Percentiles rank a stretch among this genome's conserved stretches.
These are phyloP conservation scores for Rhizopus arrhizus DNA, from an alignment of 371 early-diverging fungal species.

Conservation along the genomic window DNA sequence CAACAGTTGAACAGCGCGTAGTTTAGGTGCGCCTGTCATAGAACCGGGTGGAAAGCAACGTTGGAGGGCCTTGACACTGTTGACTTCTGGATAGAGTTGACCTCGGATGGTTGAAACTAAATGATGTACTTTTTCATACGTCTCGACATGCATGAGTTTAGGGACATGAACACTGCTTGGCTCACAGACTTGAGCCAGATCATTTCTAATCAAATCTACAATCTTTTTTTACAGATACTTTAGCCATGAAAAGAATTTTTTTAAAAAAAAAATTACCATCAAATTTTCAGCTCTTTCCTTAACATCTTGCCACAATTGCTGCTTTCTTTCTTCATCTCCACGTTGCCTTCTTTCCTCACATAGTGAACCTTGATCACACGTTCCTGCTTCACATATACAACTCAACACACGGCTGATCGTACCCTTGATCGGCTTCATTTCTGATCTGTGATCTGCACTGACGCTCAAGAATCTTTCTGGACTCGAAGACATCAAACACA, in stretches of 20 bases:
- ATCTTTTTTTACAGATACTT: conserved; percentile 58
- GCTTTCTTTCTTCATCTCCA: conserved; percentile 57
- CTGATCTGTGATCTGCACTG: conserved; percentile 55
- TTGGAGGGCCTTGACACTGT: conserved; percentile 73
- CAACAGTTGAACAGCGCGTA: conserved; percentile 81
- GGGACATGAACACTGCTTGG: conserved; percentile 80
- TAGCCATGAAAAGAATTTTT: background rate
- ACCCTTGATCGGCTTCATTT: conserved; percentile 98
- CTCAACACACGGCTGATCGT: conserved; percentile 64
- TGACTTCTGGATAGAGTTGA: conserved; percentile 58
- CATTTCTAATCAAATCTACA: conserved; percentile 95
- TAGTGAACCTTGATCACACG: conserved; percentile 32
- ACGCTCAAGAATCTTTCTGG: conserved; percentile 89
- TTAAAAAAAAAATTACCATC: conserved; percentile 65
- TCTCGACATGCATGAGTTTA: conserved; percentile 86
- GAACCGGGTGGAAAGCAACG: conserved; percentile 93
- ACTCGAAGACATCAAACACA: conserved; percentile 63
- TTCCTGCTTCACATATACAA: conserved; percentile 41
- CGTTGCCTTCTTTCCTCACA: conserved; percentile 31
- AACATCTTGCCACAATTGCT: conserved; percentile 66
- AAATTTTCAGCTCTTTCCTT: conserved; percentile 96
- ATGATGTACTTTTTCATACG: conserved; percentile 91
- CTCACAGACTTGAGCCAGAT: conserved; percentile 73
- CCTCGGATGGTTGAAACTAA: conserved; percentile 87
- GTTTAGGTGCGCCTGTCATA: conserved; percentile 98